Evolutionary conservation across 805 yeast genomes (phyloP).

Genomic region (Metschnikowia similis): DNA sequence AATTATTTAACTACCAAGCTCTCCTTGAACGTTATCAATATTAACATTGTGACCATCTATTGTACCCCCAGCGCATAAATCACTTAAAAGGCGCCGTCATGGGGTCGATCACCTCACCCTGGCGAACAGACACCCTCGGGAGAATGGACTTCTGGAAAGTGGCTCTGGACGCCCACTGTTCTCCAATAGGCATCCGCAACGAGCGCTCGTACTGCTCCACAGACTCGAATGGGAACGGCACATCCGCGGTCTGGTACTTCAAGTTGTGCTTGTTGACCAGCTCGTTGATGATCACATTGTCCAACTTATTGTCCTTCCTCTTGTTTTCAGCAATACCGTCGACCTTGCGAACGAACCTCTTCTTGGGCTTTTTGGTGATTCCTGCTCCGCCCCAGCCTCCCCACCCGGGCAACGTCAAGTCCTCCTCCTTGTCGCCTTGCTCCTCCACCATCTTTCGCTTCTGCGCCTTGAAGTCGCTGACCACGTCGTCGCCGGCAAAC

Average conservation of each 20-base stretch:
- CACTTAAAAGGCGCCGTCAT: constrained; percentile 77
- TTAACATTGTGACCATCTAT: no score
- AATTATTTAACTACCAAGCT: no score
- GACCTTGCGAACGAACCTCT: constrained; percentile 63
- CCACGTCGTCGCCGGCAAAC: constrained; percentile 96
- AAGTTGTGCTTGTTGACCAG: constrained; percentile 75
- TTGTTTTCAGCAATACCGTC: constrained; percentile 72
- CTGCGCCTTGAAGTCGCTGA: constrained; percentile 72
- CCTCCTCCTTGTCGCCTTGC: constrained; percentile 86
- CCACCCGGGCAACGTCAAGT: constrained; percentile 92
- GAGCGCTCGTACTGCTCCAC: constrained; percentile 94
- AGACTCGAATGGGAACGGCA: constrained; percentile 92
- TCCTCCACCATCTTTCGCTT: constrained; percentile 62
- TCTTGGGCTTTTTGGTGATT: constrained; percentile 37
- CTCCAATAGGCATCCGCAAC: constrained; percentile 92
- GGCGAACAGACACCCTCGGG: constrained; percentile 83
- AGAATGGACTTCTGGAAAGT: constrained; percentile 84
- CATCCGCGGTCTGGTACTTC: constrained; percentile 83
- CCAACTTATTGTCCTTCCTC: constrained; percentile 71
- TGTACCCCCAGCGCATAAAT: not conserved
- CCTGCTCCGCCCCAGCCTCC: constrained; percentile 90
- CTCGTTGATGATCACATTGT: constrained; percentile 87
- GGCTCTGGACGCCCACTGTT: constrained; percentile 89
- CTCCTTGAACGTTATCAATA: no score
- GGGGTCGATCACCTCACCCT: constrained; percentile 89